These are phyloP conservation scores for Phialophora chinensis DNA, from an alignment of 2,329 filamentous ascomycete species.

Conservation along the genomic window DNA sequence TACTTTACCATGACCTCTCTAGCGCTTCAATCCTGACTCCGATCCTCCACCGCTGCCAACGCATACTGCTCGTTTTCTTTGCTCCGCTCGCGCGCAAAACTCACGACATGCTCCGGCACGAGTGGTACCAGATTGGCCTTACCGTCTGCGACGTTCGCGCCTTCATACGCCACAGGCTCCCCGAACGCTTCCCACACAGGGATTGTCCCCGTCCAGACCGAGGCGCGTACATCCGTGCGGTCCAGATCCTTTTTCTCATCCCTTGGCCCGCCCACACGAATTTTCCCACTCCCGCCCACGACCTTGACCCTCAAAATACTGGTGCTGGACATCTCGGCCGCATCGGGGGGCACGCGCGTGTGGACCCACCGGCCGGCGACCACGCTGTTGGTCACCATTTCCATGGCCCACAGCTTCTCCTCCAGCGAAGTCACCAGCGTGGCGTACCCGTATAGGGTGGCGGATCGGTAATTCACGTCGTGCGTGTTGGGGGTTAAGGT, in stretches of 20 bases:
- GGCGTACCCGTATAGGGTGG: constrained; percentile 76
- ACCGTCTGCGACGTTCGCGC: constrained; percentile 39
- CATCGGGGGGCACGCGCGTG: constrained; percentile 71
- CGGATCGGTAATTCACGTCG: constrained; percentile 85
- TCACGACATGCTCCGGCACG: constrained; percentile 67
- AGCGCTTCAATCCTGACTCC: constrained; percentile 28
- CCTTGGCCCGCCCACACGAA: constrained; percentile 67
- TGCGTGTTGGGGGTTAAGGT: constrained; percentile 79
- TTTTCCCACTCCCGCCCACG: constrained; percentile 75
- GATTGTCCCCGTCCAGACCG: constrained; percentile 65
- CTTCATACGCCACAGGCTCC: constrained; percentile 59
- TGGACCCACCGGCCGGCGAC: constrained; percentile 73
- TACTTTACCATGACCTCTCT: neutral
- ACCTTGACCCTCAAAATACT: constrained; percentile 72
- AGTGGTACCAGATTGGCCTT: constrained; percentile 63
- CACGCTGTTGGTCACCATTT: constrained; percentile 77
- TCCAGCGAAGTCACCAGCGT: constrained; percentile 67
- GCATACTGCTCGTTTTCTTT: constrained; percentile 52
- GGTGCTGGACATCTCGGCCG: constrained; percentile 75
- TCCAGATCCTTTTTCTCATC: constrained; percentile 63
- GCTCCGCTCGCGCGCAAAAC: constrained; percentile 59
- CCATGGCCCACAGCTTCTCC: constrained; percentile 79
- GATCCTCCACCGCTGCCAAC: constrained; percentile 26
- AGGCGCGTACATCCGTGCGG: constrained; percentile 55
- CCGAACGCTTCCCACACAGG: constrained; percentile 69